A percentile compares a stretch with the other conserved stretches of the same genome.
These are phyloP conservation scores for Poa annua DNA, from an alignment of 176 grass and related monocot genomes.

Conservation along the genomic window DNA sequence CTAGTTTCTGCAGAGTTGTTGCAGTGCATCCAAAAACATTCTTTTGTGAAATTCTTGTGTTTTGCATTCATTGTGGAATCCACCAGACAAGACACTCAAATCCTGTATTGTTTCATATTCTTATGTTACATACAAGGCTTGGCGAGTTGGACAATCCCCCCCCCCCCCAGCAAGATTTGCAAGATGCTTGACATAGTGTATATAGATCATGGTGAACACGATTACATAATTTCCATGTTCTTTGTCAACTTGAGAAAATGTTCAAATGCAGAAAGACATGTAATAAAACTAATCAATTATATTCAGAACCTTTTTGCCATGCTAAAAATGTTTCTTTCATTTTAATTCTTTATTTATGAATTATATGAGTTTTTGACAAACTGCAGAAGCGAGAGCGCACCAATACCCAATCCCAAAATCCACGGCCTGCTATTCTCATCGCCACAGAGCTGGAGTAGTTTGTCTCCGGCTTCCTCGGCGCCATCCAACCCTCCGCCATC, in stretches of 20 bases:
- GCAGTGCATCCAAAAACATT: neutral
- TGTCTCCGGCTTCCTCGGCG: slow-evolving; percentile 19
- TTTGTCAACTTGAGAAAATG: too few relatives aligned
- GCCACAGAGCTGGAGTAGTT: neutral
- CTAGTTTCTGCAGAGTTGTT: neutral
- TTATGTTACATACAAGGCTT: neutral
- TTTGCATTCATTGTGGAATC: neutral
- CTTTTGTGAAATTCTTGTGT: neutral
- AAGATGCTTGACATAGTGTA: too few relatives aligned
- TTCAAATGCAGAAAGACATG: too few relatives aligned
- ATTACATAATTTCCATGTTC: too few relatives aligned
- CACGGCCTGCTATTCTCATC: slow-evolving; percentile 4
- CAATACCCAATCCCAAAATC: neutral
- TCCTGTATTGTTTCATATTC: neutral
- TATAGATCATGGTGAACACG: too few relatives aligned
- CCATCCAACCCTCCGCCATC: neutral
- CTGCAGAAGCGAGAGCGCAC: neutral
- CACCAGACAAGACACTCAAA: neutral
- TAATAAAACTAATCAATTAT: too few relatives aligned
- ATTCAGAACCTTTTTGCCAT: too few relatives aligned
- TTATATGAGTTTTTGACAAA: too few relatives aligned
- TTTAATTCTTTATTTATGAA: too few relatives aligned
- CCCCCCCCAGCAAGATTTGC: too few relatives aligned
- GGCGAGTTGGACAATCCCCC: neutral
- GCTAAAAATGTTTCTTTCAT: too few relatives aligned